Percentiles rank a stretch among this genome's conserved stretches.
Evolutionary conservation across 1,139 yeast genomes (phyloP).

Genomic region (Diutina mesorugosa): DNA sequence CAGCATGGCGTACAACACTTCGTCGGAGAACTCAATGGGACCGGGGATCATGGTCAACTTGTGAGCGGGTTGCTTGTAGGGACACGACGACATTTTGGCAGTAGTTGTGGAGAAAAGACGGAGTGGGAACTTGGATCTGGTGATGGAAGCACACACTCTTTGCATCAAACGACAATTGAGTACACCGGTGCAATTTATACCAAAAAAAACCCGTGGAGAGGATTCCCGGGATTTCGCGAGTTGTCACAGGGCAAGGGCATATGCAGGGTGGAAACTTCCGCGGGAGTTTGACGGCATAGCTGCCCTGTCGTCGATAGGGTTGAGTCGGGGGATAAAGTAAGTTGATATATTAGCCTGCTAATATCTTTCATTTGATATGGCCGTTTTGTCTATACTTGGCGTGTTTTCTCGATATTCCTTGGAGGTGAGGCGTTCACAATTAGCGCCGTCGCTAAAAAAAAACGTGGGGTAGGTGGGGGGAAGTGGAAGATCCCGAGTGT

Average conservation of each 20-base stretch:
- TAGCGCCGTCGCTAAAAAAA: background rate
- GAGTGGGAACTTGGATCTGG: background rate
- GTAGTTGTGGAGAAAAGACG: background rate
- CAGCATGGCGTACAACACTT: slow-evolving; percentile 70
- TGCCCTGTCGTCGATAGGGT: too few species aligned
- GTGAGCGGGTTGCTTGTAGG: slow-evolving; percentile 31
- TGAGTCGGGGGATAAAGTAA: too few species aligned
- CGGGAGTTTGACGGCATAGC: background rate
- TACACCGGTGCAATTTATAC: background rate
- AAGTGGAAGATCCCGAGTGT: background rate
- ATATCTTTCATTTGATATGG: too few species aligned
- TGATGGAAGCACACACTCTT: background rate
- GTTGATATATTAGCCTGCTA: too few species aligned
- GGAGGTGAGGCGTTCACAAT: too few species aligned
- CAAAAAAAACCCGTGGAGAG: background rate
- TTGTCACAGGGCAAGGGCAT: background rate
- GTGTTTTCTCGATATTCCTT: too few species aligned
- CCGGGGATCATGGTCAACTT: slow-evolving; percentile 78
- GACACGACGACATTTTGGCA: background rate
- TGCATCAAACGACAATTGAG: background rate
- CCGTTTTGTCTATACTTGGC: too few species aligned
- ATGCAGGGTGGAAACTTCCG: background rate
- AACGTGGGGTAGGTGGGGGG: background rate
- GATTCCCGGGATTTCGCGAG: background rate
- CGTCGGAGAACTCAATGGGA: slow-evolving; percentile 80